phyloP scores from a whole-genome alignment of 208 protist genomes.

The Phytomonas sp. region DNA sequence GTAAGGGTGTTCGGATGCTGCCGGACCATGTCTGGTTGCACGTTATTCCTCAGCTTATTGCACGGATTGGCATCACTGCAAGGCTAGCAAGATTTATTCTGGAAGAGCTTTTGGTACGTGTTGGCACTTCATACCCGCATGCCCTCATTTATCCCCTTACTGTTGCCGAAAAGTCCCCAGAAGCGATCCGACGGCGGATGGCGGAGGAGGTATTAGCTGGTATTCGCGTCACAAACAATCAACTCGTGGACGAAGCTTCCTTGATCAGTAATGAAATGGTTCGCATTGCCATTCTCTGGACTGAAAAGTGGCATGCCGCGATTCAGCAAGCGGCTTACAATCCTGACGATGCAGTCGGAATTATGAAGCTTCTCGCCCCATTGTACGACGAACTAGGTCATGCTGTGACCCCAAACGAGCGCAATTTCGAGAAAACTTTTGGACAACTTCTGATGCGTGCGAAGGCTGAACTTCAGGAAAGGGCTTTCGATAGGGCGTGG shows the following conservation, averaged over 20 bases:
- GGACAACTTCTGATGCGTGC: conserved; percentile 56
- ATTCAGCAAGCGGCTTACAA: conserved; percentile 97
- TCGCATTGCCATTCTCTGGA: conserved; percentile 97
- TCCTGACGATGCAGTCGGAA: conserved; percentile 82
- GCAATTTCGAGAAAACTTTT: conserved; percentile 87
- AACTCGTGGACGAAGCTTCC: conserved; percentile 91
- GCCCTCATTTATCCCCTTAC: conserved; percentile 99
- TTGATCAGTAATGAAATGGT: conserved; percentile 98
- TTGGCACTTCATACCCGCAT: conserved; percentile 97
- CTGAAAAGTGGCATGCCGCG: conserved; percentile 90
- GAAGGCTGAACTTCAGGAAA: conserved; percentile 43
- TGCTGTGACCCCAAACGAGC: conserved; percentile 92
- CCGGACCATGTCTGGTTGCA: conserved; percentile 97
- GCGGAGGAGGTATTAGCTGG: conserved; percentile 72
- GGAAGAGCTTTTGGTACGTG: conserved; percentile 88
- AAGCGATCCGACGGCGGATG: conserved; percentile 61
- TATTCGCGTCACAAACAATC: conserved; percentile 67
- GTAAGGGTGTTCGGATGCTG: conserved; percentile 89
- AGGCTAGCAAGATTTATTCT: conserved; percentile 87
- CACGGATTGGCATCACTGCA: conserved; percentile 93
- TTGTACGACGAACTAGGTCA: conserved; percentile 93
- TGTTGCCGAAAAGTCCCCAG: conserved; percentile 91
- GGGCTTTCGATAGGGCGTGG: conserved; percentile 58
- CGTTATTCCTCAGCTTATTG: conserved; percentile 99
- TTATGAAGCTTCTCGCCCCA: conserved; percentile 90